These are phyloP conservation scores for Corylus avellana DNA, from an alignment of 306 rosid species.

Conservation along the genomic window DNA sequence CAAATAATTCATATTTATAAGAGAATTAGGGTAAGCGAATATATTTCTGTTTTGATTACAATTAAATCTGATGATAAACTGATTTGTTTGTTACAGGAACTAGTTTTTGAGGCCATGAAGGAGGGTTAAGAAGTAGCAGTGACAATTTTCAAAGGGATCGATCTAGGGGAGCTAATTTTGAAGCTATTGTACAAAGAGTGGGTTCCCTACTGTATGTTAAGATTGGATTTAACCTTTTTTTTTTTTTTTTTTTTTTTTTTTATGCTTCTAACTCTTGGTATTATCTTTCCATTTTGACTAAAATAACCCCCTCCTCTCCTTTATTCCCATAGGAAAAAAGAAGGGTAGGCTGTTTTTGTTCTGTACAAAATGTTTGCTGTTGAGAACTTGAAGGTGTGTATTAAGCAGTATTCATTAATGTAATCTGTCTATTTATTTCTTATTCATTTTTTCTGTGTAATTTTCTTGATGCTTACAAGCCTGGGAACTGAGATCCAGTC, in stretches of 20 bases:
- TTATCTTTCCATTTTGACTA: not conserved
- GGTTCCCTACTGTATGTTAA: not conserved
- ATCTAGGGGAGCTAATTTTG: not conserved
- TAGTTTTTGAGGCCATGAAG: slow-evolving; percentile 2
- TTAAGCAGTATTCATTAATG: not conserved
- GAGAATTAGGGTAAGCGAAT: too few species aligned
- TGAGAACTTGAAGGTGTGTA: not conserved
- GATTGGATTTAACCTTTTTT: not conserved
- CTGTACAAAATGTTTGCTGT: not conserved
- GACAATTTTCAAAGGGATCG: not conserved
- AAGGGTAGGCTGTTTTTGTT: slow-evolving; percentile 1
- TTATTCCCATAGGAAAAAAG: slow-evolving; percentile 5
- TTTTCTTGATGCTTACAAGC: too few species aligned
- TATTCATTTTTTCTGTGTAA: not conserved
- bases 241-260: not conserved
- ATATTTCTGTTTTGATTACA: too few species aligned
- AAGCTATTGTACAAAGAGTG: not conserved
- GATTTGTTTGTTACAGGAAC: not conserved
- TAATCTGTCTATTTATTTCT: not conserved
- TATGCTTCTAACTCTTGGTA: not conserved
- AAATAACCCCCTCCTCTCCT: slow-evolving; percentile 7
- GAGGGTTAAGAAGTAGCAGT: not conserved
- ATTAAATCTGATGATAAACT: not conserved
- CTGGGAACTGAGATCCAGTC: too few species aligned
- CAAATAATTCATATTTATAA: too few species aligned